Evolutionary conservation across 257 asterid species (phyloP), one percentile per base, ranked within the genome.

Genomic region (Solanum piurae): DNA sequence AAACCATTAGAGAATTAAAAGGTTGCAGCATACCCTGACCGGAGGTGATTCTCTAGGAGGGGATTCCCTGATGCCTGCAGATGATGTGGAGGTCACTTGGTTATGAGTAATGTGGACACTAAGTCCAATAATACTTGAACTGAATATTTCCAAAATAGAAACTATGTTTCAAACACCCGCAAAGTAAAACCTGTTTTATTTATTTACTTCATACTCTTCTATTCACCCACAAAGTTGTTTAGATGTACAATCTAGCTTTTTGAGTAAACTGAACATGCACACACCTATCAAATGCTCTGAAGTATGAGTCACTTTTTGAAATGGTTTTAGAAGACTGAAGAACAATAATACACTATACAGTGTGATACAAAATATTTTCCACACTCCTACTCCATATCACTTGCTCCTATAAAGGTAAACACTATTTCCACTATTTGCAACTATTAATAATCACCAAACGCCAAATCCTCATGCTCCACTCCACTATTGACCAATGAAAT

Each of bases 61-160:
- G 20, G 94, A 79, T 62, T 88, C 93, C 86, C 92, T 76, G 90
- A 83, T 91, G 87, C 90, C 99, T 92, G 97, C 62, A 86, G 84
- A 91, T 66, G 69, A 90, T 4, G 58, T 40, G 31, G 66, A 89
- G 87, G 64, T 88, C 84, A 83, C 64, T 83, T 55, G 76, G 79
- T 40, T 25, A 29, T 84, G 72, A 55, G 85, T 88, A 83, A 87
- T 21, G 55, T 44, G 27, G 23, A 71, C 40, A 11, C 75, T 31
- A 7, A 40, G 49, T 10, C 9, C 64, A 49, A 33, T 52, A 23
- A 55, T 55, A 58, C 46, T 58, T 58, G 76, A 31, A 66, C 52
- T 62, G 37, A 13, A 64, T 23, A 85, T 68, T 44, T 68, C 55
- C 58, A 84, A 62, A 85, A 49, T 40, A 14, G 31, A 27, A 86